phyloP scores from a whole-genome alignment of 306 rosid species.

The Rosa multiflora region DNA sequence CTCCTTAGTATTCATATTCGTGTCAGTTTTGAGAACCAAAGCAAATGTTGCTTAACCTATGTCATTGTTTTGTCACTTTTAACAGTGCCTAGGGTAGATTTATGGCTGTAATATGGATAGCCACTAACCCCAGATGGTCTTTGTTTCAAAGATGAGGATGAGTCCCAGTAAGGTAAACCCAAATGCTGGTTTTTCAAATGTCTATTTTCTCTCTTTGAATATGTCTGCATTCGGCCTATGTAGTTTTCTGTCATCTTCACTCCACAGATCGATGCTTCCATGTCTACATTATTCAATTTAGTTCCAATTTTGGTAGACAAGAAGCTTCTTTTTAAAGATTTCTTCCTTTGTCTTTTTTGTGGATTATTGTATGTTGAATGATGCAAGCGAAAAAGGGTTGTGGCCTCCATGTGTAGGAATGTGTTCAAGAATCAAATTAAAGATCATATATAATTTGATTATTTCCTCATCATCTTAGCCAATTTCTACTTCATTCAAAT shows the following conservation, averaged over 20 bases:
- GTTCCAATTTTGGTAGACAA: conserved; percentile 1
- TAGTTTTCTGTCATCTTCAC: conserved; percentile 6
- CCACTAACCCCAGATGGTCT: conserved; percentile 9
- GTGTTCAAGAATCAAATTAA: too few species aligned
- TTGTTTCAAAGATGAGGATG: neutral
- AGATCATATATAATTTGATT: too few species aligned
- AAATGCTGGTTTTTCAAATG: neutral
- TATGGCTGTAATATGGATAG: neutral
- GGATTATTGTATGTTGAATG: neutral
- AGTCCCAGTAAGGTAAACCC: neutral
- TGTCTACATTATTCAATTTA: neutral
- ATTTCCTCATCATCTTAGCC: too few species aligned
- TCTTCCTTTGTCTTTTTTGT: neutral
- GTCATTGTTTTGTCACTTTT: neutral
- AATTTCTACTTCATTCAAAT: neutral
- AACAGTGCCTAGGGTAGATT: neutral
- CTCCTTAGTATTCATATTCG: neutral
- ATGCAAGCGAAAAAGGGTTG: neutral
- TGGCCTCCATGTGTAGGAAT: neutral
- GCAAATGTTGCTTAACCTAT: neutral
- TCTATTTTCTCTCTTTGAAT: neutral
- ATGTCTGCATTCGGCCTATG: neutral
- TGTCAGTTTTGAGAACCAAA: conserved; percentile 18
- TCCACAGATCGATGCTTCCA: neutral
- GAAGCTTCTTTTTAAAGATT: neutral